Conservation (phyloP, 371 early-diverging fungal genomes). For the Thermomucor indicae-seudaticae region DNA sequence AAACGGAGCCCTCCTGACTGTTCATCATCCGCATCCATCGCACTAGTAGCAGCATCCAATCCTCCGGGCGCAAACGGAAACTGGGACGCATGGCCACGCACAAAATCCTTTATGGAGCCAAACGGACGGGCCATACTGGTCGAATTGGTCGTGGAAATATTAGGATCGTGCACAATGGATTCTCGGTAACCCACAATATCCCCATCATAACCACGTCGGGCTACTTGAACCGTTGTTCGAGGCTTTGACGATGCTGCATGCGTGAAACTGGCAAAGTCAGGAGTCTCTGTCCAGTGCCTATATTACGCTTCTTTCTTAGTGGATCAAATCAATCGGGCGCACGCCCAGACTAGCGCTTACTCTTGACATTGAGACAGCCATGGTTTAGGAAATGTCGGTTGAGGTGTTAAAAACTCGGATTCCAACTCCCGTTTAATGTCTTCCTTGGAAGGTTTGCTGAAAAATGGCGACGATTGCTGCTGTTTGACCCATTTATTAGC, state of each 20-base stretch:
- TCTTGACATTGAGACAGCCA: slow-evolving; percentile 55
- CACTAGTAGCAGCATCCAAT: slow-evolving; percentile 42
- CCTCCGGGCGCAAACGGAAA: slow-evolving; percentile 85
- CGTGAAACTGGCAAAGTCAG: slow-evolving; percentile 36
- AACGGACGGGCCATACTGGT: slow-evolving; percentile 73
- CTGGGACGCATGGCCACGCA: slow-evolving; percentile 67
- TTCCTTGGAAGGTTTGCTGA: slow-evolving; percentile 4
- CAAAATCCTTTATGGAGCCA: slow-evolving; percentile 59
- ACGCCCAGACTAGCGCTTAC: no score
- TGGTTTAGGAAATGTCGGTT: slow-evolving; percentile 34
- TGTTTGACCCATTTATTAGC: no score
- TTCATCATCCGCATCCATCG: slow-evolving; percentile 24
- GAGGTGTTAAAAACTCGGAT: slow-evolving; percentile 41
- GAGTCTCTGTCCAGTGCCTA: slow-evolving; percentile 52
- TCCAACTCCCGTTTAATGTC: slow-evolving; percentile 41
- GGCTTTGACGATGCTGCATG: slow-evolving; percentile 45
- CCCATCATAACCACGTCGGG: slow-evolving; percentile 51
- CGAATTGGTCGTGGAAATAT: slow-evolving; percentile 64
- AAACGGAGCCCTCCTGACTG: slow-evolving; percentile 6
- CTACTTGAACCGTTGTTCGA: slow-evolving; percentile 35
- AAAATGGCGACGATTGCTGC: neutral
- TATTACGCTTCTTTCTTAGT: neutral
- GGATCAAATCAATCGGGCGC: no score
- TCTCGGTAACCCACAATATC: slow-evolving; percentile 49
- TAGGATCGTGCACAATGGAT: slow-evolving; percentile 27